Evolutionary conservation across 78 protist species (phyloP).

Genomic region (Acrasis kona): DNA sequence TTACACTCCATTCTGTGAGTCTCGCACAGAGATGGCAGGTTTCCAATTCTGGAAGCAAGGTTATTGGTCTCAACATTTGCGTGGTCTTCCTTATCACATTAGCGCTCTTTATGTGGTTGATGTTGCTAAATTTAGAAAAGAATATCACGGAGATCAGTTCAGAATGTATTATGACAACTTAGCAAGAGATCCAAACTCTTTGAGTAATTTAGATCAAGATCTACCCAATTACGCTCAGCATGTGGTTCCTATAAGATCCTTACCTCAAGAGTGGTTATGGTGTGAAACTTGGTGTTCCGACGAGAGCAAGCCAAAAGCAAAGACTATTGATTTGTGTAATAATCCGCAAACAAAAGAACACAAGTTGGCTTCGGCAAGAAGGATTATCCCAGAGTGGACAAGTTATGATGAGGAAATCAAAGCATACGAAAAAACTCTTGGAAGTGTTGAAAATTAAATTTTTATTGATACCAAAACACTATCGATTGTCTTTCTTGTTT

Average conservation of each 20-base stretch:
- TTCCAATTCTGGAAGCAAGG: constrained; percentile 90
- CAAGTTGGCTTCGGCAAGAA: constrained; percentile 73
- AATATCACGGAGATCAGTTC: constrained; percentile 81
- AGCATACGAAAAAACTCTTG: background rate
- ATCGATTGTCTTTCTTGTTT: no score
- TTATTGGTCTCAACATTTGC: constrained; percentile 81
- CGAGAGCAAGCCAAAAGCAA: constrained; percentile 62
- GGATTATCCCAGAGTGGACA: constrained; percentile 53
- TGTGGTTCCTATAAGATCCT: constrained; percentile 69
- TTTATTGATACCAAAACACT: no score
- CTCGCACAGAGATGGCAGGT: constrained; percentile 71
- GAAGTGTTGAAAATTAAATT: no score
- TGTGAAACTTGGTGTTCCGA: constrained; percentile 96
- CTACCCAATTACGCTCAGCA: constrained; percentile 94
- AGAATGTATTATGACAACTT: constrained; percentile 74
- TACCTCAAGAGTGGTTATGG: constrained; percentile 98
- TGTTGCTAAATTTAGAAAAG: constrained; percentile 65
- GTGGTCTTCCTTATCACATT: constrained; percentile 87
- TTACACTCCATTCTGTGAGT: constrained; percentile 88
- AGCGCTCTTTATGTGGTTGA: constrained; percentile 95
- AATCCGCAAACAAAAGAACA: constrained; percentile 95
- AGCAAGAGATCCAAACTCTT: constrained; percentile 54
- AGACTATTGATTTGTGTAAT: constrained; percentile 97
- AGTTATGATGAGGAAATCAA: constrained; percentile 2
- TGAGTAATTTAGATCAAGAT: constrained; percentile 90